A percentile compares a stretch with the other conserved stretches of the same genome.
These are phyloP conservation scores for Gigaspora rosea DNA, from an alignment of 192 early-diverging fungal species.

Conservation along the genomic window DNA sequence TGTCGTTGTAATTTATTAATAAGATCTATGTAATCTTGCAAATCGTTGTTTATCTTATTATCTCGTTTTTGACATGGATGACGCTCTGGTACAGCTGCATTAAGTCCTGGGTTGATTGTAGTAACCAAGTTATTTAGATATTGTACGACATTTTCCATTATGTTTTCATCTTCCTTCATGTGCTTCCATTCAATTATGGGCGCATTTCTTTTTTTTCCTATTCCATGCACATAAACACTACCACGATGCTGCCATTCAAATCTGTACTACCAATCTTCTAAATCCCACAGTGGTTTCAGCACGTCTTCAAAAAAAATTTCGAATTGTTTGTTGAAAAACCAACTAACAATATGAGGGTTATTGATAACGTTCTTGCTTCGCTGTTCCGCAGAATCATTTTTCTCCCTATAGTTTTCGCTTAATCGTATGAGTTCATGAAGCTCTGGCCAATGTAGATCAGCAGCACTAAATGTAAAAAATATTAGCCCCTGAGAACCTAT, in stretches of 20 bases:
- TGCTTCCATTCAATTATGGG: background rate
- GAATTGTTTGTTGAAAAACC: background rate
- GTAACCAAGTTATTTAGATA: background rate
- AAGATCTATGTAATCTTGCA: conserved; percentile 16
- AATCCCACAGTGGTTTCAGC: background rate
- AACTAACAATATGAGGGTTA: too few relatives aligned
- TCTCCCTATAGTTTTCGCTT: too few relatives aligned
- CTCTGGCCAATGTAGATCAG: too few relatives aligned
- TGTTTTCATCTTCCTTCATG: conserved; percentile 4
- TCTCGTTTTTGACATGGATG: background rate
- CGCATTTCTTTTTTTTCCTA: background rate
- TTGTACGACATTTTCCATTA: background rate
- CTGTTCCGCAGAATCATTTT: too few relatives aligned
- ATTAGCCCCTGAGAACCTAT: too few relatives aligned
- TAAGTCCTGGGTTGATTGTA: conserved; percentile 12
- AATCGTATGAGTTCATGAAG: too few relatives aligned
- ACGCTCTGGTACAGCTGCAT: background rate
- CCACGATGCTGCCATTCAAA: too few relatives aligned
- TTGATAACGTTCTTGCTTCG: too few relatives aligned
- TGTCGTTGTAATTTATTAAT: conserved; percentile 7
- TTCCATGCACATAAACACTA: background rate
- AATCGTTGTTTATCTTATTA: background rate
- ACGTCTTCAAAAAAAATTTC: background rate
- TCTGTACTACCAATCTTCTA: too few relatives aligned
- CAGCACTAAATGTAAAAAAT: too few relatives aligned